Percentiles rank a stretch among this genome's conserved stretches.
These are phyloP conservation scores for Candida loeiensis DNA, from an alignment of 805 yeast genomes.

Conservation along the genomic window DNA sequence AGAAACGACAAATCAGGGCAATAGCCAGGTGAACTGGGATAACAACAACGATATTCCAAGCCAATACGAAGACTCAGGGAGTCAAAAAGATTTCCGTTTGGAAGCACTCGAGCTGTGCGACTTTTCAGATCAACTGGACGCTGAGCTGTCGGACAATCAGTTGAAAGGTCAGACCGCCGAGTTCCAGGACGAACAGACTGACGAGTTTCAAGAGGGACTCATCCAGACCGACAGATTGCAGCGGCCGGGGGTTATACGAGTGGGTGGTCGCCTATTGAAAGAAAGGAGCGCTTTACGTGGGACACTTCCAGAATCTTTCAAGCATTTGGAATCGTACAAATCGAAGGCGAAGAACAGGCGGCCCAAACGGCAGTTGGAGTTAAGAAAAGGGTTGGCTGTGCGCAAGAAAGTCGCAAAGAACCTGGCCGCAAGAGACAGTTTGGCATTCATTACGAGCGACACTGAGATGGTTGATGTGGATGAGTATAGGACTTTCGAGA, in stretches of 20 bases:
- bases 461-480: constrained; percentile 1
- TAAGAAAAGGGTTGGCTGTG: constrained; percentile 37
- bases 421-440: background rate
- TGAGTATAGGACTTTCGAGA: background rate
- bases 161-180: too few relatives aligned
- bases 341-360: constrained; percentile 8
- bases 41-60: too few relatives aligned
- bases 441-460: constrained; percentile 3
- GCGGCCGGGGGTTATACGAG: background rate
- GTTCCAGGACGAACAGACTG: too few relatives aligned
- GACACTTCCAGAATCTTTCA: constrained; percentile 40
- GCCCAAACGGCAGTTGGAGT: constrained; percentile 12
- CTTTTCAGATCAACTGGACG: constrained; percentile 1
- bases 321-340: constrained; percentile 26
- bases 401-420: constrained; percentile 16
- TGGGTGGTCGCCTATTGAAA: constrained; percentile 11
- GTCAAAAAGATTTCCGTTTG: background rate
- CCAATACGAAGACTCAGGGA: too few relatives aligned
- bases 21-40: background rate
- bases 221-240: constrained; percentile 5
- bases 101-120: background rate
- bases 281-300: constrained; percentile 33
- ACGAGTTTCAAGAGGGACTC: constrained; percentile 10
- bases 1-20: background rate
- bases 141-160: background rate